Evolutionary conservation across 169 alveolate species (phyloP).

Genomic region (Eimeria praecox): DNA sequence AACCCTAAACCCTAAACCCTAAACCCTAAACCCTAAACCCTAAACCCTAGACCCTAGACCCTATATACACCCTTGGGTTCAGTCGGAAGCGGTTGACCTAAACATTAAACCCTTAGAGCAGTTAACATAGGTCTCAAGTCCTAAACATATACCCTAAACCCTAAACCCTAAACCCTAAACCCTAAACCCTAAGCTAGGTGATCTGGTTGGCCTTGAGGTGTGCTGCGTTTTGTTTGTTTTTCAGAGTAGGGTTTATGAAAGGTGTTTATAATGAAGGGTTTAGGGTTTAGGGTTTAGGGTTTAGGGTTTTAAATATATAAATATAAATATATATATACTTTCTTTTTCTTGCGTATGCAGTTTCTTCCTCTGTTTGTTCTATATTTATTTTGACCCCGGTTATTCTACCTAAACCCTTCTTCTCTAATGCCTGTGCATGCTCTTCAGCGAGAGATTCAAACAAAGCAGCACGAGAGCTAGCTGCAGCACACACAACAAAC

Average conservation of each 20-base stretch:
- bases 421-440: constrained; percentile 58
- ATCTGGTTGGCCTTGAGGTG: too few relatives aligned
- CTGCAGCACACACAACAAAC: constrained; percentile 20
- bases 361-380: not conserved
- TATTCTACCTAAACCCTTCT: constrained; percentile 67
- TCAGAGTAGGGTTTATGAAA: too few relatives aligned
- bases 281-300: constrained; percentile 3
- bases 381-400: constrained; percentile 75
- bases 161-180: too few relatives aligned
- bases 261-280: too few relatives aligned
- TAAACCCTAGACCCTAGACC: not conserved
- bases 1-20: constrained; percentile 10
- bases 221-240: too few relatives aligned
- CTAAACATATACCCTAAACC: too few relatives aligned
- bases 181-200: too few relatives aligned
- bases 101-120: too few relatives aligned
- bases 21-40: not conserved
- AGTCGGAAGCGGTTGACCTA: too few relatives aligned
- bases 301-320: not conserved
- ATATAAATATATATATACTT: too few relatives aligned
- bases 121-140: too few relatives aligned
- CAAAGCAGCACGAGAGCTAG: constrained; percentile 12
- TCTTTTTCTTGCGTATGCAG: constrained; percentile 65
- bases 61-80: too few relatives aligned
- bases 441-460: constrained; percentile 54